Evolutionary conservation across 164 flowering plant genomes (phyloP).

Genomic region (Hamamelis virginiana): DNA sequence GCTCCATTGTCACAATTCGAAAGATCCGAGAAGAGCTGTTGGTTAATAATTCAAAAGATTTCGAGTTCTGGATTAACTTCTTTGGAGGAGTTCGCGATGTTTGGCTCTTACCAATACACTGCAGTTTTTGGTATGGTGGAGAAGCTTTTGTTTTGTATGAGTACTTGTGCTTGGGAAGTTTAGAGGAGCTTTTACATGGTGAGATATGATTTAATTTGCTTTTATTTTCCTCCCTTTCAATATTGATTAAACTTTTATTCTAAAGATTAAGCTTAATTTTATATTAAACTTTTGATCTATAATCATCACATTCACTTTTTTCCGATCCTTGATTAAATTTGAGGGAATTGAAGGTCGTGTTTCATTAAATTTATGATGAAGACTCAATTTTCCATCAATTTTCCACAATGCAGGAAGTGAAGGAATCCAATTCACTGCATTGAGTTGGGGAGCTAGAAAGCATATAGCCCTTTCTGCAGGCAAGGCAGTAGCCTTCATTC

Average conservation of each 20-base stretch:
- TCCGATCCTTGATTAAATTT: no score
- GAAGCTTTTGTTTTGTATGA: conserved; percentile 32
- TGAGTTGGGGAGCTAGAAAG: conserved; percentile 23
- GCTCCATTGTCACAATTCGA: conserved; percentile 20
- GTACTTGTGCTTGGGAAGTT: conserved; percentile 33
- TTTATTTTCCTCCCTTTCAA: neutral
- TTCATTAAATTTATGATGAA: no score
- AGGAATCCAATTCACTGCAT: conserved; percentile 30
- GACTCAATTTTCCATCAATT: no score
- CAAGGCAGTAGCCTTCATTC: conserved; percentile 29
- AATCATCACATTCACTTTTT: no score
- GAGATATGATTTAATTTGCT: neutral
- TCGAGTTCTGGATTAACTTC: conserved; percentile 28
- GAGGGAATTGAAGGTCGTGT: no score
- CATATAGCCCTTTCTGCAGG: conserved; percentile 27
- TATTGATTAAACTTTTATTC: no score
- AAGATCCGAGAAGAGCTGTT: conserved; percentile 12
- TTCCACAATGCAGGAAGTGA: conserved; percentile 23
- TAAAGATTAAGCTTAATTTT: no score
- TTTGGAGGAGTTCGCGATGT: conserved; percentile 19
- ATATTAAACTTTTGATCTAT: no score
- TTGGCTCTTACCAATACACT: conserved; percentile 22
- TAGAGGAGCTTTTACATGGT: conserved; percentile 45
- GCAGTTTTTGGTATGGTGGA: conserved; percentile 35
- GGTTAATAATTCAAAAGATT: conserved; percentile 9